A percentile compares a stretch with the other conserved stretches of the same genome.
These are phyloP conservation scores for Xylaria curta DNA, from an alignment of 495 filamentous ascomycete species.

Conservation along the genomic window DNA sequence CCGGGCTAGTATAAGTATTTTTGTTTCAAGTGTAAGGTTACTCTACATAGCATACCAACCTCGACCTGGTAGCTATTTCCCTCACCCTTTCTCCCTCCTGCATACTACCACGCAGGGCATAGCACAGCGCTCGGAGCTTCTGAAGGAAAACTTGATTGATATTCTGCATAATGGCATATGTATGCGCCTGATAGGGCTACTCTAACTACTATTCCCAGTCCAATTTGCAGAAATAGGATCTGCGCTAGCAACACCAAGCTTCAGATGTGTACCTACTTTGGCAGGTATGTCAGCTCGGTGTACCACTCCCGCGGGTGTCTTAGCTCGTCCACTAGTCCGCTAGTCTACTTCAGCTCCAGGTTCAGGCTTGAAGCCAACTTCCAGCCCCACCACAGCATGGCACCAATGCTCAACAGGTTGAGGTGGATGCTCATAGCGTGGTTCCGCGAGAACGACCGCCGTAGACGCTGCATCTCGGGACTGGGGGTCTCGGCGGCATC, in stretches of 20 bases:
- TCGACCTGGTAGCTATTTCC: neutral
- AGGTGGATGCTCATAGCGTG: conserved; percentile 65
- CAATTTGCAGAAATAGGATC: neutral
- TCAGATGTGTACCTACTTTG: neutral
- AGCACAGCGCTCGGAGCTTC: neutral
- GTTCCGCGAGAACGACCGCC: conserved; percentile 52
- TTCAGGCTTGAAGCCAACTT: conserved; percentile 45
- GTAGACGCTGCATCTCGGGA: conserved; percentile 47
- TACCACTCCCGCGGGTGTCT: neutral
- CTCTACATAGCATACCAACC: too few species aligned
- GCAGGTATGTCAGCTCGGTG: conserved; percentile 8
- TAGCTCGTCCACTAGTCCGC: neutral
- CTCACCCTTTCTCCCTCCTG: neutral
- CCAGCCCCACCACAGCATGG: conserved; percentile 59
- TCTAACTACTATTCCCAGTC: neutral
- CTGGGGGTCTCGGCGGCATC: conserved; percentile 28
- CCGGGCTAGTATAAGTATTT: too few species aligned
- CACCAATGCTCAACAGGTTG: conserved; percentile 58
- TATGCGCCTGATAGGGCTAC: neutral
- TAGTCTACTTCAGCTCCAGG: conserved; percentile 22
- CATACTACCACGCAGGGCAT: neutral
- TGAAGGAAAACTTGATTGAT: neutral
- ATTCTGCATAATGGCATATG: neutral
- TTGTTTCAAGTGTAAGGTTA: too few species aligned
- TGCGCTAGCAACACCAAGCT: neutral